A percentile compares a stretch with the other conserved stretches of the same genome.
Conservation (phyloP, 352 stramenopile genomes). For the Globisporangium spinosum region DNA sequence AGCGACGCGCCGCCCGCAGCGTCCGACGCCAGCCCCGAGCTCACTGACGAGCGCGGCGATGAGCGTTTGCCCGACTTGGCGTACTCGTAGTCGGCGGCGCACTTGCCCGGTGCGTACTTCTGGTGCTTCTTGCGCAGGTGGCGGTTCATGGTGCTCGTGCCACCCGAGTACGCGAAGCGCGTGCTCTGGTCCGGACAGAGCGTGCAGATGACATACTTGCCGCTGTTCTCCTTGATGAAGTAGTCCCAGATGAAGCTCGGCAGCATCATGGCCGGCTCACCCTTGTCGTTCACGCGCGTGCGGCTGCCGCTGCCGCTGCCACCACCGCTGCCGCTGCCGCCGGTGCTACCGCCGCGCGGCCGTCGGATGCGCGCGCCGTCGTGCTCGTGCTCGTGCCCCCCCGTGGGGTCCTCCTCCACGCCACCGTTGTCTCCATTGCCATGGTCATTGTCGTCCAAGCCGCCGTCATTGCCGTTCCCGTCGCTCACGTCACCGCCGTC, state of each 20-base stretch:
- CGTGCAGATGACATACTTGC: constrained; percentile 79
- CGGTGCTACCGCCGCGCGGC: background rate
- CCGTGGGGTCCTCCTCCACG: background rate
- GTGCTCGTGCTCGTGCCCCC: background rate
- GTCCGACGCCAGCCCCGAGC: constrained; percentile 18
- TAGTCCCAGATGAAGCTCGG: constrained; percentile 86
- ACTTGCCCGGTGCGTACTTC: constrained; percentile 74
- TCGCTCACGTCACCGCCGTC: constrained; percentile 8
- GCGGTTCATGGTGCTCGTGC: constrained; percentile 83
- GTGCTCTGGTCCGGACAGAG: constrained; percentile 62
- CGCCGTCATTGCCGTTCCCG: background rate
- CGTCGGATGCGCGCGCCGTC: background rate
- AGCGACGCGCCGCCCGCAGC: constrained; percentile 20
- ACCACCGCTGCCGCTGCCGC: background rate
- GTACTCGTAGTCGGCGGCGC: constrained; percentile 67
- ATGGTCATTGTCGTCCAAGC: constrained; percentile 3
- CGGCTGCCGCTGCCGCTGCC: constrained; percentile 3
- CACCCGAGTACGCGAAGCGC: constrained; percentile 78
- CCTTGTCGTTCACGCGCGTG: constrained; percentile 41
- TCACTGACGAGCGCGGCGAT: constrained; percentile 13
- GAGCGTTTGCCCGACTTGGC: constrained; percentile 20
- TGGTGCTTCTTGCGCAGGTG: constrained; percentile 81
- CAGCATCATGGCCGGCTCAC: constrained; percentile 58
- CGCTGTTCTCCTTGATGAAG: constrained; percentile 70
- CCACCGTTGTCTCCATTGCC: background rate